Evolutionary conservation across 2,329 filamentous ascomycete genomes (phyloP), one percentile per base, ranked within the genome.

Genomic region (Leptoxyphium fumago): DNA sequence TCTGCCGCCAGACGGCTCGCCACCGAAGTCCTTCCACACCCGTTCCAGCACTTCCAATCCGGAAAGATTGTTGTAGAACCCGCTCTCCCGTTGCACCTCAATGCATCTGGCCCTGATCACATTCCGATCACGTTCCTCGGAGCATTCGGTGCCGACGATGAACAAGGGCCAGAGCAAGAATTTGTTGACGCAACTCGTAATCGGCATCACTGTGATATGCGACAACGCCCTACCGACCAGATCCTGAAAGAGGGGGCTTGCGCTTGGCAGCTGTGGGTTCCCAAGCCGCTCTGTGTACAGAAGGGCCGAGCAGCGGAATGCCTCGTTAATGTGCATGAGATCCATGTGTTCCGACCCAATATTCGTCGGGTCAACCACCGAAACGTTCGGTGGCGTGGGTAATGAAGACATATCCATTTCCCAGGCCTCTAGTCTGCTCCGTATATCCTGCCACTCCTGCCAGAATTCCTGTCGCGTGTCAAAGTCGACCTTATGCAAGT

Each of bases 121-220:
- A 45, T 77, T 75, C 50, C 88, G 82, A 56, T 94, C 84, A 42
- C 79, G 69, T 55, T 84, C 78, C 51, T 85, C 82, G 49, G 91
- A 81, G 55, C 86, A 94, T 66, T 95, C 89, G 17, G 84, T 87
- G 15, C 88, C 88, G 1, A 82, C 80, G 43, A 95, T 82, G 60
- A 95, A 94, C 2, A 95, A 73, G 2, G 89, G 88, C 89, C 88
- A 95, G 8, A 95, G 75, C 9, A 95, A 67, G 60, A 94, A 94
- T 58, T 94, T 93, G 63, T 94, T 82, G 32, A 82, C 80, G 40
- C 72, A 74, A 54, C 75, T 78, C 36, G 74, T 82, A 2, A 80
- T 73, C 48, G 84, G 79, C 32, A 95, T 78, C 43, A 80, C 80
- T 6, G 80, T 82, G 45, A 91, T 84, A 64, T 93, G 89, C 63